phyloP scores from a whole-genome alignment of 2,329 filamentous ascomycete genomes.

The Arthrobotrys megalospora region DNA sequence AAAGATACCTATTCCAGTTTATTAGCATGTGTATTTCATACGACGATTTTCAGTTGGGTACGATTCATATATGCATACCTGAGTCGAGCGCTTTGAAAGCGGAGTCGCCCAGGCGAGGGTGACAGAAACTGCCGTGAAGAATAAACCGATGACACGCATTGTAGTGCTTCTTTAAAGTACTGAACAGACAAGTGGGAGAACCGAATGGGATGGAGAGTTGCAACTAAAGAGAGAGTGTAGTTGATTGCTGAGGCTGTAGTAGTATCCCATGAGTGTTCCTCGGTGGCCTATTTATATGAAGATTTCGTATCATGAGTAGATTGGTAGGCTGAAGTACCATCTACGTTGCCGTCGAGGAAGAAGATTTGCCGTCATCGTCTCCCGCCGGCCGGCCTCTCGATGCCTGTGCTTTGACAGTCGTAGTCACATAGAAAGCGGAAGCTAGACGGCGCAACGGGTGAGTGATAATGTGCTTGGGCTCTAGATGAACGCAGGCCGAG shows the following conservation, averaged over 20 bases:
- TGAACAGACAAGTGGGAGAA: conserved; percentile 6
- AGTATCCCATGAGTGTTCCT: not conserved
- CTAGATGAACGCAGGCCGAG: conserved; percentile 1
- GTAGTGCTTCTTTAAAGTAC: not conserved
- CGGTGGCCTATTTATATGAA: conserved; percentile 22
- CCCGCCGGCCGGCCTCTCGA: conserved; percentile 37
- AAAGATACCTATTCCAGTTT: conserved; percentile 36
- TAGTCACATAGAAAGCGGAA: not conserved
- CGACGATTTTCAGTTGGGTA: no score
- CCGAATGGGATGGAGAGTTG: not conserved
- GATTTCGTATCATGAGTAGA: not conserved
- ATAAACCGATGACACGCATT: conserved; percentile 29
- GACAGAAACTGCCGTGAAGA: conserved; percentile 40
- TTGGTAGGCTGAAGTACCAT: not conserved
- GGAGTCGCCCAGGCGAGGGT: conserved; percentile 45
- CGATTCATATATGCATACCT: conserved; percentile 46
- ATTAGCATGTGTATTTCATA: conserved; percentile 3
- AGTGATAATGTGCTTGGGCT: conserved; percentile 10
- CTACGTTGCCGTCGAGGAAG: not conserved
- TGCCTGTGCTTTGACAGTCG: conserved; percentile 16
- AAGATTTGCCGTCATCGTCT: conserved; percentile 1
- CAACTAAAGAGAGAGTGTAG: conserved; percentile 3
- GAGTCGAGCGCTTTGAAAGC: conserved; percentile 44
- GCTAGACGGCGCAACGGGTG: conserved; percentile 39
- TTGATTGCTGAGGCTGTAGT: conserved; percentile 7